Evolutionary conservation across 139 green algal genomes (phyloP).

Genomic region (Cymbomonas tetramitiformis): DNA sequence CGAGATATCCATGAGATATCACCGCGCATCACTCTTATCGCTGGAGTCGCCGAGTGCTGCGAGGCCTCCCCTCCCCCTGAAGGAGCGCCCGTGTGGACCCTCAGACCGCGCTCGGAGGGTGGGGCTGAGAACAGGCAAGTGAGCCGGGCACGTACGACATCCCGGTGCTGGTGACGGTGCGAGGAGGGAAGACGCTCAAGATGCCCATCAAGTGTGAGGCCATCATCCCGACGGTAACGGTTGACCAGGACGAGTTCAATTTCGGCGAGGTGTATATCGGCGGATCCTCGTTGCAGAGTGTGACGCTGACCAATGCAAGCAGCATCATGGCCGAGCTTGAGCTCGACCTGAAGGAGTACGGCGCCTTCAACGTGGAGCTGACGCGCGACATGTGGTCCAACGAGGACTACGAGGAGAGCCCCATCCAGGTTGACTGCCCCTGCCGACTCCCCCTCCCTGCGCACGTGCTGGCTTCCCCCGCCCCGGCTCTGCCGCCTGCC

Average conservation of each 20-base stretch:
- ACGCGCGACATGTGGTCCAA: slow-evolving; percentile 39
- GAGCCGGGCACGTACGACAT: slow-evolving; percentile 22
- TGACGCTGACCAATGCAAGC: slow-evolving; percentile 46
- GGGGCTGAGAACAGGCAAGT: not conserved
- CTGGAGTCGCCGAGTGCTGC: too few species aligned
- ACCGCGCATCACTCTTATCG: too few species aligned
- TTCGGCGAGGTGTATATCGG: slow-evolving; percentile 44
- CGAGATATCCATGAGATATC: too few species aligned
- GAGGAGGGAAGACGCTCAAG: slow-evolving; percentile 38
- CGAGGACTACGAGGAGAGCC: slow-evolving; percentile 42
- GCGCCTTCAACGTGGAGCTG: slow-evolving; percentile 41
- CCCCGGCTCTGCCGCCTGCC: too few species aligned
- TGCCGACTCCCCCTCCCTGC: not conserved
- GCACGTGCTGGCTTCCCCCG: too few species aligned
- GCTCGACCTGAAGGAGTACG: slow-evolving; percentile 28
- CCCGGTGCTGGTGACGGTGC: slow-evolving; percentile 34
- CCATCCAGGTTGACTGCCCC: slow-evolving; percentile 24
- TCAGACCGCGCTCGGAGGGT: not conserved
- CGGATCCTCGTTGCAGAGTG: slow-evolving; percentile 16
- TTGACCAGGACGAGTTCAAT: slow-evolving; percentile 30
- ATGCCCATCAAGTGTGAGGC: slow-evolving; percentile 36
- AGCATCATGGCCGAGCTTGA: slow-evolving; percentile 34
- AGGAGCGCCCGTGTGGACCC: too few species aligned
- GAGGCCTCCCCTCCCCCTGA: too few species aligned
- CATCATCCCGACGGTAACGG: slow-evolving; percentile 38